Evolutionary conservation across 257 asterid species (phyloP).

Genomic region (Scutellaria galericulata): DNA sequence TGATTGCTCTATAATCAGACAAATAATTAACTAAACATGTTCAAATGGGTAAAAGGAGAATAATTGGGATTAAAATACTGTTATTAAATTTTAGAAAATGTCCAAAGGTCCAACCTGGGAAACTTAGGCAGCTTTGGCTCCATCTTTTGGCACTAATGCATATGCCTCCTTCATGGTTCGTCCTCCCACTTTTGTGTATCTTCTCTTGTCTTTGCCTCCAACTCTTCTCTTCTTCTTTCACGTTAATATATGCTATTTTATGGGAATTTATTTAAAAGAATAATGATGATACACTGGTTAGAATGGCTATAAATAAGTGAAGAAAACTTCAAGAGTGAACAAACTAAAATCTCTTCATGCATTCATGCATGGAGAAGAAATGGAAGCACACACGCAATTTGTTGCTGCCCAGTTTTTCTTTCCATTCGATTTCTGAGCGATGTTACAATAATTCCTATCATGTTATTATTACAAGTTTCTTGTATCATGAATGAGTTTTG

Average conservation of each 20-base stretch:
- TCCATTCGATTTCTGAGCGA: no score
- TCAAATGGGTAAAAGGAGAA: not conserved
- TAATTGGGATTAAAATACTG: constrained; percentile 8
- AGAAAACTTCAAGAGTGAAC: not conserved
- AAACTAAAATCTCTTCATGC: not conserved
- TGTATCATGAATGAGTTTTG: not conserved
- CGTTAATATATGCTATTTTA: not conserved
- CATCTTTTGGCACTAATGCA: constrained; percentile 35
- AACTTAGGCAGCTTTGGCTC: constrained; percentile 37
- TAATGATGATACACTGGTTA: not conserved
- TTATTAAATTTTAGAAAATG: not conserved
- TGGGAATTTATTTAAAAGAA: not conserved
- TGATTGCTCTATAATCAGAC: constrained; percentile 15
- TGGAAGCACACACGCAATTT: no score
- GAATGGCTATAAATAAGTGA: constrained; percentile 29
- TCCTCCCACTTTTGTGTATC: no score
- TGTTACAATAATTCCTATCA: no score
- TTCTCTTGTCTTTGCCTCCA: constrained; percentile 31
- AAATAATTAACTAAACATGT: not conserved
- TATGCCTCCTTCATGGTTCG: constrained; percentile 5
- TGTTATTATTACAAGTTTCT: not conserved
- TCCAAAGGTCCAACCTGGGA: constrained; percentile 29
- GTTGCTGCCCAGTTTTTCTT: no score
- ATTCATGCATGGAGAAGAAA: no score
- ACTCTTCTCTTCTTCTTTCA: constrained; percentile 19